Percentiles rank a stretch among this genome's conserved stretches.
phyloP scores from a whole-genome alignment of 371 early-diverging fungal species.

The Rhizopus arrhizus region DNA sequence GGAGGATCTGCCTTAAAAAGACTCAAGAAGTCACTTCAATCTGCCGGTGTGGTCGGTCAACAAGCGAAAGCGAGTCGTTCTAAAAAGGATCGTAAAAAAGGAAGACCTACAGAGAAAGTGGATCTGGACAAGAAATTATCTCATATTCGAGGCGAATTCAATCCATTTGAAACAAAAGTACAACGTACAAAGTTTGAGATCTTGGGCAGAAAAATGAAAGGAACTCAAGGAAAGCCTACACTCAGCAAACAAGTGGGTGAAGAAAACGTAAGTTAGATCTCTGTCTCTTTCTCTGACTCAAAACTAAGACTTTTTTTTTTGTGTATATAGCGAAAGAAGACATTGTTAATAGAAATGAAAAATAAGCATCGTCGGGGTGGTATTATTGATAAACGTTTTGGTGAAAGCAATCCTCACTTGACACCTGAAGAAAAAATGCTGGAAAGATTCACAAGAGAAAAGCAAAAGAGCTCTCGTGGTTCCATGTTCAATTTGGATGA shows the following conservation, averaged over 20 bases:
- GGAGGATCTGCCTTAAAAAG: slow-evolving; percentile 77
- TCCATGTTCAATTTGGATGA: slow-evolving; percentile 84
- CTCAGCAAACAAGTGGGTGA: slow-evolving; percentile 79
- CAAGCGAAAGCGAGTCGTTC: slow-evolving; percentile 59
- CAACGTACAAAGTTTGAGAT: slow-evolving; percentile 81
- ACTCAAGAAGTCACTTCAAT: slow-evolving; percentile 72
- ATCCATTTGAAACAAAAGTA: slow-evolving; percentile 90
- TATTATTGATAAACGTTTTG: slow-evolving; percentile 92
- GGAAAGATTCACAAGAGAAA: slow-evolving; percentile 89
- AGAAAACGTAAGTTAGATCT: slow-evolving; percentile 64
- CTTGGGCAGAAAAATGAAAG: slow-evolving; percentile 86
- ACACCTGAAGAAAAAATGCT: slow-evolving; percentile 95
- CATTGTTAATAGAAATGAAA: slow-evolving; percentile 77
- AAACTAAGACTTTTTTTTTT: neutral
- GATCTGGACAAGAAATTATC: slow-evolving; percentile 54
- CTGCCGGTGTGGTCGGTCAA: slow-evolving; percentile 80
- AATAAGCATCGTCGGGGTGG: slow-evolving; percentile 72
- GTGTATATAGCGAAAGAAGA: slow-evolving; percentile 70
- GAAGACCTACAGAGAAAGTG: slow-evolving; percentile 60
- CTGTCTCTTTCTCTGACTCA: neutral
- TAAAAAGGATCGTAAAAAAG: slow-evolving; percentile 67
- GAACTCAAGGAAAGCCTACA: slow-evolving; percentile 80
- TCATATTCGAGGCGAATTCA: slow-evolving; percentile 64
- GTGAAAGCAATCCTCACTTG: slow-evolving; percentile 87
- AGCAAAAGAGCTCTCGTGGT: slow-evolving; percentile 49